Percentiles rank a stretch among this genome's conserved stretches.
These are phyloP conservation scores for Stephania japonica DNA, from an alignment of 164 flowering plant genomes.

Conservation along the genomic window DNA sequence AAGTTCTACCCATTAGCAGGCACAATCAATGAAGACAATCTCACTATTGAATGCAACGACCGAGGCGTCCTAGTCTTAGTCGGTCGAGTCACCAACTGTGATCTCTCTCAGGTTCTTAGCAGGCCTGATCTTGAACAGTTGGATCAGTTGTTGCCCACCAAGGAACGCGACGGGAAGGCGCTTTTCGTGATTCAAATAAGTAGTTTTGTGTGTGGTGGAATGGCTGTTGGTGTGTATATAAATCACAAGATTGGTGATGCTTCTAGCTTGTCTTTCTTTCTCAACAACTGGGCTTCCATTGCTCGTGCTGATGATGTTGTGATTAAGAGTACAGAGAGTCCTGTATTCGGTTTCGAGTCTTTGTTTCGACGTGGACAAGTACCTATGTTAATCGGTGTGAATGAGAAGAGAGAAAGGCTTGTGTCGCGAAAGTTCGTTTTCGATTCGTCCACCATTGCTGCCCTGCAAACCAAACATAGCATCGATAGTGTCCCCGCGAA, in stretches of 20 bases:
- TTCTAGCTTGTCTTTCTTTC: not conserved
- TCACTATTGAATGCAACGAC: not conserved
- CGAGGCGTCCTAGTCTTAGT: not conserved
- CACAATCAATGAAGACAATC: not conserved
- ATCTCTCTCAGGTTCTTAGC: not conserved
- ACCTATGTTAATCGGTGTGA: not conserved
- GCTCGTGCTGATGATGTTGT: not conserved
- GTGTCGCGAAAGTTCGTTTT: not conserved
- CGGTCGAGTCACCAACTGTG: not conserved
- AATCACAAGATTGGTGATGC: not conserved
- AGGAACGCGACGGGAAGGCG: not conserved
- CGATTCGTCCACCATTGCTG: not conserved
- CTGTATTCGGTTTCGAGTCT: not conserved
- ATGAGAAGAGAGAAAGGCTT: not conserved
- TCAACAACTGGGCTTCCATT: conserved; percentile 3
- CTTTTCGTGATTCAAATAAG: not conserved
- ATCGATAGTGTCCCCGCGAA: not conserved
- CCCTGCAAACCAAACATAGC: not conserved
- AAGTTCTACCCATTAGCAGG: not conserved
- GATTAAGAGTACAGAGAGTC: not conserved
- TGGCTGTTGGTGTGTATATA: not conserved
- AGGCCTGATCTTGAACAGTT: not conserved
- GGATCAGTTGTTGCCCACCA: not conserved
- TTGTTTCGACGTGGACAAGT: not conserved
- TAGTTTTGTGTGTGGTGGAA: conserved; percentile 5